A percentile compares a stretch with the other conserved stretches of the same genome.
These are phyloP conservation scores for Angomonas desouzai DNA, from an alignment of 208 protist genomes.

Conservation along the genomic window DNA sequence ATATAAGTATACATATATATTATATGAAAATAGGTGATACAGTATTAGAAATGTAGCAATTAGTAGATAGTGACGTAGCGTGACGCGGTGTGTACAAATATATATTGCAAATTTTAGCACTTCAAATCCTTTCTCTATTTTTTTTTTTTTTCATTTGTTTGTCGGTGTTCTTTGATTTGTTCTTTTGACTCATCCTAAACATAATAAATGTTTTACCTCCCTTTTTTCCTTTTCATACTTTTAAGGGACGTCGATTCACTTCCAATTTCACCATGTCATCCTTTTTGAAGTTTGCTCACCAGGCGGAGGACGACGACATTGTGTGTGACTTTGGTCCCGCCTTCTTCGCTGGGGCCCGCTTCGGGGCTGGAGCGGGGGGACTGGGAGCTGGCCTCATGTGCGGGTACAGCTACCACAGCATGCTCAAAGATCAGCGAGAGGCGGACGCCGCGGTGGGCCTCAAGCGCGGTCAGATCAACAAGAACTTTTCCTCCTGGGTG, in stretches of 20 bases:
- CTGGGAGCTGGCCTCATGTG: constrained; percentile 35
- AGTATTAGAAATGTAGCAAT: constrained; percentile 2
- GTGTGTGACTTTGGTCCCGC: constrained; percentile 74
- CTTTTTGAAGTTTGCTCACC: constrained; percentile 12
- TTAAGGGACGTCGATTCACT: neutral
- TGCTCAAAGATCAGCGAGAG: constrained; percentile 48
- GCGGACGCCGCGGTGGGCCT: constrained; percentile 36
- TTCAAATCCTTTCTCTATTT: constrained; percentile 9
- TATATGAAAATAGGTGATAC: too few species aligned
- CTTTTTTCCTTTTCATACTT: constrained; percentile 3
- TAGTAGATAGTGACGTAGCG: constrained; percentile 4
- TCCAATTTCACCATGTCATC: constrained; percentile 8
- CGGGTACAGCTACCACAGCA: constrained; percentile 31
- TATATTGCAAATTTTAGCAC: constrained; percentile 3
- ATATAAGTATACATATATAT: too few species aligned
- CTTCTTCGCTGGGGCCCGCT: constrained; percentile 69
- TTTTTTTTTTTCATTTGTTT: constrained; percentile 8
- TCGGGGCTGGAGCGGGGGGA: constrained; percentile 38
- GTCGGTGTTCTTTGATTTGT: too few species aligned
- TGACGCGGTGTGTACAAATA: neutral
- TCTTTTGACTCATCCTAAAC: too few species aligned
- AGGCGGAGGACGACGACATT: constrained; percentile 62
- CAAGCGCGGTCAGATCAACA: constrained; percentile 28
- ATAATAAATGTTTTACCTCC: too few species aligned
- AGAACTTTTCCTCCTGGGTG: constrained; percentile 38